Conservation (phyloP, 2,329 filamentous ascomycete genomes). For the Simplicillium aogashimaense region DNA sequence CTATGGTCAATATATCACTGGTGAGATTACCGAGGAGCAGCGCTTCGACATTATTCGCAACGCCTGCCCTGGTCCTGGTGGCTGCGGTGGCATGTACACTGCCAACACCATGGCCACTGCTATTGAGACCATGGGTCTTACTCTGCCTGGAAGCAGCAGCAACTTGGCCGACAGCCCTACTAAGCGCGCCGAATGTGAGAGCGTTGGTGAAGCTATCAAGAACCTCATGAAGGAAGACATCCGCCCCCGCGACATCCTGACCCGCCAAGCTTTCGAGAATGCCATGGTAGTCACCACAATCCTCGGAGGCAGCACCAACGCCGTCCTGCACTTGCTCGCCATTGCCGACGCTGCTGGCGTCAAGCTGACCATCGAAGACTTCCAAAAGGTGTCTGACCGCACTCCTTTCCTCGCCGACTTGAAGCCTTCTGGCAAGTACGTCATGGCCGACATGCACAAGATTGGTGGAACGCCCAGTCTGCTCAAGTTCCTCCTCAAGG, state of each 20-base stretch:
- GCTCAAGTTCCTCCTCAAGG: constrained; percentile 78
- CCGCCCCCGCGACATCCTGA: constrained; percentile 67
- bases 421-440: constrained; percentile 78
- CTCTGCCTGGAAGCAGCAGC: constrained; percentile 72
- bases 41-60: constrained; percentile 91
- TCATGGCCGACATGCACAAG: constrained; percentile 76
- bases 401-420: constrained; percentile 74
- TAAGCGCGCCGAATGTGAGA: constrained; percentile 65
- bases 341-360: constrained; percentile 75
- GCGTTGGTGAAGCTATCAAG: constrained; percentile 63
- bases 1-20: constrained; percentile 88
- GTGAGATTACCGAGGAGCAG: constrained; percentile 82
- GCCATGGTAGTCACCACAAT: constrained; percentile 78
- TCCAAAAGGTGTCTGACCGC: constrained; percentile 71
- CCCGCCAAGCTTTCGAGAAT: constrained; percentile 71
- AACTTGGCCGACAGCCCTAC: constrained; percentile 64
- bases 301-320: constrained; percentile 77
- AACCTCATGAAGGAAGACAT: constrained; percentile 69
- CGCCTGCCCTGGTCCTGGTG: constrained; percentile 59
- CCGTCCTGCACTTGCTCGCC: constrained; percentile 74
- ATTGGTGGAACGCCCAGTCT: constrained; percentile 81
- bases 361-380: constrained; percentile 77
- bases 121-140: constrained; percentile 84
- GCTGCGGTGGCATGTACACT: constrained; percentile 83
- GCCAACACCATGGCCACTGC: constrained; percentile 90